Conservation (phyloP, 192 early-diverging fungal genomes). For the Coemansia sp. region DNA sequence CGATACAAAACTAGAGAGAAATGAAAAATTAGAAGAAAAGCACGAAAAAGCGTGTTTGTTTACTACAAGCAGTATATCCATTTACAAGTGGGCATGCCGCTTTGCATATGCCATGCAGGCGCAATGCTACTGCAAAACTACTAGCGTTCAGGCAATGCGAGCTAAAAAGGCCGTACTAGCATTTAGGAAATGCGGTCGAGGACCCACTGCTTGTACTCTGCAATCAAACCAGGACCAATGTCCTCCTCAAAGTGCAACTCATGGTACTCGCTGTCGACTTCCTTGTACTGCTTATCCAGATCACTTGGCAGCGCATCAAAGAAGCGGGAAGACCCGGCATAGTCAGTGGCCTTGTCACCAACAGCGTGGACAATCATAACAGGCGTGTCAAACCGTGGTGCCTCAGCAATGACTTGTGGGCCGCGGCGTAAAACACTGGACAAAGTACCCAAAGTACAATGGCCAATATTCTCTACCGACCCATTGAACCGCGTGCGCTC, state of each 20-base stretch:
- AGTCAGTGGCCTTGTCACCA: conserved; percentile 46
- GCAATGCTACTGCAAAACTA: too few relatives aligned
- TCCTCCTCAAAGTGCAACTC: conserved; percentile 53
- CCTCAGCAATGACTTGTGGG: conserved; percentile 18
- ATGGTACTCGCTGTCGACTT: conserved; percentile 41
- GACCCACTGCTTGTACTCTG: conserved; percentile 44
- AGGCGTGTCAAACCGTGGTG: conserved; percentile 24
- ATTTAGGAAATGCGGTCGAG: conserved; percentile 18
- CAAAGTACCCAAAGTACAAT: conserved; percentile 38
- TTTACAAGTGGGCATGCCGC: neutral
- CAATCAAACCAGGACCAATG: conserved; percentile 28
- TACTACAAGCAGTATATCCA: neutral
- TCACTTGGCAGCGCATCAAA: conserved; percentile 28
- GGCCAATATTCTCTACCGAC: conserved; percentile 26
- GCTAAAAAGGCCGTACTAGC: neutral
- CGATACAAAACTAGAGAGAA: neutral
- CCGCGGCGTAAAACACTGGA: conserved; percentile 33
- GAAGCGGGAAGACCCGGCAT: conserved; percentile 31
- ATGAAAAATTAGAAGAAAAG: neutral
- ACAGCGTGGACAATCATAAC: conserved; percentile 47
- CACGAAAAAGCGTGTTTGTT: neutral
- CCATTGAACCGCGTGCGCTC: conserved; percentile 35
- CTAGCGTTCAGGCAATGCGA: neutral
- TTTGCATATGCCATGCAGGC: too few relatives aligned
- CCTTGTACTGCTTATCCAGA: conserved; percentile 50